phyloP scores from a whole-genome alignment of 2,329 filamentous ascomycete genomes.

The Colletotrichum sp. region DNA sequence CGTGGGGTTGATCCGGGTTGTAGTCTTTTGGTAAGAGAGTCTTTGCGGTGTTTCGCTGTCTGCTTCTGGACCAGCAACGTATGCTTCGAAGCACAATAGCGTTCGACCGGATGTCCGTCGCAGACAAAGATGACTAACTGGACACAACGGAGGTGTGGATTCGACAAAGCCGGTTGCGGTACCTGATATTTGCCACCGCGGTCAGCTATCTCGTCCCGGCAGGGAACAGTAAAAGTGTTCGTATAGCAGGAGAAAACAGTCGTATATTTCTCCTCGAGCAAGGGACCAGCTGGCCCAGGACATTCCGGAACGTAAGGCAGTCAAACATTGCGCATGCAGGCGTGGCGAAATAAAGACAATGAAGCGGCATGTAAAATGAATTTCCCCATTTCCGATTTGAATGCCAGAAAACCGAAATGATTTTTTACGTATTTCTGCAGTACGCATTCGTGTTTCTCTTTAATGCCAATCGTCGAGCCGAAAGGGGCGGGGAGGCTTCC shows the following conservation, averaged over 20 bases:
- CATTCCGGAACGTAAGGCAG: neutral
- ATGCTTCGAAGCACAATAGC: neutral
- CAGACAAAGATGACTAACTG: neutral
- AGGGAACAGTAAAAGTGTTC: neutral
- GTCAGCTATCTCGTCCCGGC: neutral
- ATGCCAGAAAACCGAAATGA: constrained; percentile 17
- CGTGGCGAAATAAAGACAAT: neutral
- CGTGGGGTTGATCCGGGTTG: neutral
- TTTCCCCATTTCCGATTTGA: constrained; percentile 18
- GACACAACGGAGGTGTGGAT: neutral
- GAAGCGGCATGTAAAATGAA: neutral
- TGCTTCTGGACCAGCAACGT: neutral
- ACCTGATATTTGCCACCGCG: neutral
- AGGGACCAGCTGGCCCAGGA: neutral
- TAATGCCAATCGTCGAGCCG: neutral
- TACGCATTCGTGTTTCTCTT: constrained; percentile 20
- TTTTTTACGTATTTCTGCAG: constrained; percentile 19
- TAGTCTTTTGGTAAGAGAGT: neutral
- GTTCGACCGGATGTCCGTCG: neutral
- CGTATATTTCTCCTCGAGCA: neutral
- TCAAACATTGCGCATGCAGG: neutral
- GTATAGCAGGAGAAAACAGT: neutral
- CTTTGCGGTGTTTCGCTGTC: neutral
- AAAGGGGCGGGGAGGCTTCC: neutral
- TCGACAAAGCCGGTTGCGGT: neutral